Base-by-base conservation (phyloP, 805 yeast genomes). In the Sungouiozyma intestinalis region DNA sequence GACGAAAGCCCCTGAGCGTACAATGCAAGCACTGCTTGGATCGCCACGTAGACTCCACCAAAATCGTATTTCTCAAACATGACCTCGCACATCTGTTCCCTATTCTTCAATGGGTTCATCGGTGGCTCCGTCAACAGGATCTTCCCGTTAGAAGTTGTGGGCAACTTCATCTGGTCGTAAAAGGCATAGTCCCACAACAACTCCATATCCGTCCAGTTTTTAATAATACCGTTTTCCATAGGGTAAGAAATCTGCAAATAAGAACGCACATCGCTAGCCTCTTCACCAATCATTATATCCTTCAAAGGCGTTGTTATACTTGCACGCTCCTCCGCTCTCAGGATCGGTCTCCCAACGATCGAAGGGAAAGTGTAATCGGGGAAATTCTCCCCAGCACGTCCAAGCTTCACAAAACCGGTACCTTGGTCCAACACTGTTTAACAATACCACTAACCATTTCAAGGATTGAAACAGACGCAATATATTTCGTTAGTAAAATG, bases 161-260 rank as follows among this genome's bases (percentile, higher is more conserved):
- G 81, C 43, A 84, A 69, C 59, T 85, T 74, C 85, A 92, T 81
- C 57, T 84, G 77, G 54, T 90, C 94, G 67, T 82, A 84, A 63
- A 92, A 90, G 16, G 97, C 90, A 63, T 90, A 92, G 66, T 92
- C 95, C 98, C 98, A 92, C 46, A 92, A 71, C 55, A 88, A 88
- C 56, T 86, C 95, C 97, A 92, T 92, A 62, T 92, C 98, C 54
- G 88, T 95, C 98, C 98, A 92, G 64, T 88, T 86, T 59, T 80
- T 82, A 61, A 92, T 90, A 55, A 92, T 85, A 57, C 98, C 98
- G 62, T 92, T 92, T 65, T 92, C 98, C 97, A 92, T 88, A 11
- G 98, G 98, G 58, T 92, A 92, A n/a, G 88, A 79, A 44, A 92
- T 77, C 65, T 92, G 95, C 46, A 92, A 72, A 50, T 88, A 76